Conservation (phyloP, 169 alveolate species). For the Blepharisma undulans region DNA sequence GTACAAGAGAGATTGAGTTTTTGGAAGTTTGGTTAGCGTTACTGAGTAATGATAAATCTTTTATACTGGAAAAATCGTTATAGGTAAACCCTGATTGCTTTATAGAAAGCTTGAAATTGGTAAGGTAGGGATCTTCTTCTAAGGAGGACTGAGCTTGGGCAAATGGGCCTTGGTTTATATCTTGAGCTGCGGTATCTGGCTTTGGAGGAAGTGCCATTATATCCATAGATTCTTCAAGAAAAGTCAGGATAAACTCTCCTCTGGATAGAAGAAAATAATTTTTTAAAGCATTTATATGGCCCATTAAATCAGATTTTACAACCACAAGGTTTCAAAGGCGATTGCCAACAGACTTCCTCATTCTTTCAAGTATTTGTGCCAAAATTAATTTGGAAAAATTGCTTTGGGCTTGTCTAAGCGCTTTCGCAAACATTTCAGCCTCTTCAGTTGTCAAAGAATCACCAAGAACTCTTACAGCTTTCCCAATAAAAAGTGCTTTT, state of each 20-base stretch:
- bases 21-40: constrained; percentile 23
- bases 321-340: constrained; percentile 59
- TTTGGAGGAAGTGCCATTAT: constrained; percentile 53
- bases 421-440: not conserved
- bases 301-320: constrained; percentile 48
- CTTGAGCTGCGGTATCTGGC: constrained; percentile 43
- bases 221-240: constrained; percentile 55
- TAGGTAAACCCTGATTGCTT: constrained; percentile 49
- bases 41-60: constrained; percentile 50
- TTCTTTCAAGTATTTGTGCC: constrained; percentile 42
- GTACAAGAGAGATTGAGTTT: constrained; percentile 19
- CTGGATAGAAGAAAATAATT: constrained; percentile 59
- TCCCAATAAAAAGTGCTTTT: constrained; percentile 66
- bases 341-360: constrained; percentile 56
- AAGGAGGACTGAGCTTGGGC: constrained; percentile 43
- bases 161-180: constrained; percentile 57
- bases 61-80: constrained; percentile 25
- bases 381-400: constrained; percentile 25
- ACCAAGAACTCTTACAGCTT: constrained; percentile 64
- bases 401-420: not conserved
- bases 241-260: constrained; percentile 65
- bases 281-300: constrained; percentile 50
- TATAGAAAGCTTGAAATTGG: constrained; percentile 46
- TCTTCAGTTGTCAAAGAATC: constrained; percentile 39
- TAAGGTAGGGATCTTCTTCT: constrained; percentile 58